Evolutionary conservation across 2,329 filamentous ascomycete species (phyloP).

Genomic region (Talaromyces sp.): DNA sequence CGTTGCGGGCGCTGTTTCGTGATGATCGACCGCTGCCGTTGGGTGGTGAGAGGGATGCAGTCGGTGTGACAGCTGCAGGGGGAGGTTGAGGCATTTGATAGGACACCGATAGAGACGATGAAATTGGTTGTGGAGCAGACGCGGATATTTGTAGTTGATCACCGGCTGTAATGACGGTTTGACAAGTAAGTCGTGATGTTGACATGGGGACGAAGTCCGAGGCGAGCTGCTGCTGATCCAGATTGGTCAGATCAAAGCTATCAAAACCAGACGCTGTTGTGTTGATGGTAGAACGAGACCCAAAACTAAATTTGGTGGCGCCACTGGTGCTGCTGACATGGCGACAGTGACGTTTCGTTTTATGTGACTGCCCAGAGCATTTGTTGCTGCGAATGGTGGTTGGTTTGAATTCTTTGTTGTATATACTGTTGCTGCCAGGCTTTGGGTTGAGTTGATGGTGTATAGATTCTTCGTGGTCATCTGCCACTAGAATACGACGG

Average conservation of each 20-base stretch:
- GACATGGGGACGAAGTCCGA: neutral
- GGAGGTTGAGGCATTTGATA: constrained; percentile 1
- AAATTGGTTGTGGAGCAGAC: neutral
- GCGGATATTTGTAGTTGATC: neutral
- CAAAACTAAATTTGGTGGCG: constrained; percentile 4
- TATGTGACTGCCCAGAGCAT: neutral
- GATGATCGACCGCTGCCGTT: constrained; percentile 9
- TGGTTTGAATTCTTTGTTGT: neutral
- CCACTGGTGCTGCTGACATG: neutral
- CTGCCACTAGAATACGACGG: neutral
- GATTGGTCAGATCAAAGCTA: neutral
- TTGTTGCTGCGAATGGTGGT: neutral
- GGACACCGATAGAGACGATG: neutral
- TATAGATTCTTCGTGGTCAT: neutral
- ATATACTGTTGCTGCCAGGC: neutral
- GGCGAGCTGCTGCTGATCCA: neutral
- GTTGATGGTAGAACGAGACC: neutral
- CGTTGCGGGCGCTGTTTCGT: neutral
- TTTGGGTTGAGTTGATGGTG: neutral
- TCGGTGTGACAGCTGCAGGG: neutral
- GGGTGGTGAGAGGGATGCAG: neutral
- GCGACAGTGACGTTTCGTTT: neutral
- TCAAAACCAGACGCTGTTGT: neutral
- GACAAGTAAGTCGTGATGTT: neutral
- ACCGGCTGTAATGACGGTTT: constrained; percentile 17